Base-by-base conservation (phyloP, 1,139 yeast species). In the Candida mesenterica region DNA sequence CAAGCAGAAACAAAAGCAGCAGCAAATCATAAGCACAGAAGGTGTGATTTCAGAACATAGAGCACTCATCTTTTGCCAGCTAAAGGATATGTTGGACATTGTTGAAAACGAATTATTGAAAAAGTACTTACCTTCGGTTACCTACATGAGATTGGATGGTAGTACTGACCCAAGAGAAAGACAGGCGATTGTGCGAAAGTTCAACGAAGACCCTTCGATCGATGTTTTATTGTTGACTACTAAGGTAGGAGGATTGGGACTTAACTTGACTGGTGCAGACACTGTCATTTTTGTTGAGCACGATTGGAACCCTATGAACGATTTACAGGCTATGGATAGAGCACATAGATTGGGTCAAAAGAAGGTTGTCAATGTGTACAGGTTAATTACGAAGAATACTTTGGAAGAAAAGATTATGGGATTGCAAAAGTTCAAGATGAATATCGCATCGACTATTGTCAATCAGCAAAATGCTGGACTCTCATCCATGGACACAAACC, bases 281-380 rank as follows among this genome's bases (percentile, higher is more conserved):
- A 94, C 98, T 0, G 99, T 94, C 34, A 92, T 94, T 10, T 94
- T 94, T 64, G 95, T 94, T 26, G 99, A 94, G 55, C 99, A 94
- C 55, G 99, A 94, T 61, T 94, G 99, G 99, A 94, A 94, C 57
- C 98, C 99, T 16, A 94, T 94, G 99, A 92, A 89, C 55, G 99
- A 94, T 67, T 70, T 94, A 42, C 99, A 94, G 59, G 99, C 99
- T 0, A 94, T 94, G 99, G 99, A 94, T 58, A 75, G 99, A 54
- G 98, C 98, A 0, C 99, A 94, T 61, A 76, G 99, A 59, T 79
- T 94, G 48, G 99, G 99, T 4, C 99, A 94, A 62, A 89, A 89
- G 67, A 92, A 90, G 57, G 97, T 92, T 25, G 99, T 94, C 31
- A 88, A 89, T 59, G 98, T 94, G 13, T 90, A 90, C 55, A 73